Percentiles rank a stretch among this genome's conserved stretches.
Conservation (phyloP, 169 alveolate species). For the Plasmodium blacklocki region DNA sequence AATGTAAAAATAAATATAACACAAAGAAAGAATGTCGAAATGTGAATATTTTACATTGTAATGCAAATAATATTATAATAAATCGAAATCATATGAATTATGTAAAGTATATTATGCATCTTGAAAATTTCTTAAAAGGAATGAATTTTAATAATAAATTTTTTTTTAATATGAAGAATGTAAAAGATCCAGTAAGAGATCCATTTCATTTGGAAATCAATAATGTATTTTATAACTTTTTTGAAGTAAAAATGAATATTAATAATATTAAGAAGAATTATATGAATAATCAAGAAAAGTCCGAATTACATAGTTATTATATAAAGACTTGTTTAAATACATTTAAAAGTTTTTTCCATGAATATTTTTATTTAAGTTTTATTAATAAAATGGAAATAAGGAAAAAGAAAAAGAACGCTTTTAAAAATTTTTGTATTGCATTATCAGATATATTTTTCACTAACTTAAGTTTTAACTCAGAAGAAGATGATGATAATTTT, state of each 20-base stretch:
- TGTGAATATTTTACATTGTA: slow-evolving; percentile 9
- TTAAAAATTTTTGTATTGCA: slow-evolving; percentile 65
- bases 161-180: not conserved
- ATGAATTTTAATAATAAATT: slow-evolving; percentile 10
- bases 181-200: slow-evolving; percentile 1
- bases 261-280: slow-evolving; percentile 30
- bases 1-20: slow-evolving; percentile 21
- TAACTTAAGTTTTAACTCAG: slow-evolving; percentile 45
- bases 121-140: slow-evolving; percentile 8
- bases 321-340: slow-evolving; percentile 40
- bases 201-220: slow-evolving; percentile 46
- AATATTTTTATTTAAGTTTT: slow-evolving; percentile 56
- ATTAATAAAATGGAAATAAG: slow-evolving; percentile 33
- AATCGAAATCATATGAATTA: slow-evolving; percentile 26
- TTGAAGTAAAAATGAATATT: slow-evolving; percentile 32
- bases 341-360: slow-evolving; percentile 61
- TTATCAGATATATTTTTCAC: slow-evolving; percentile 52
- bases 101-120: slow-evolving; percentile 20
- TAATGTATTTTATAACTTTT: slow-evolving; percentile 30
- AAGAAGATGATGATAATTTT: slow-evolving; percentile 56
- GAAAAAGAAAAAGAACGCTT: slow-evolving; percentile 51
- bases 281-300: slow-evolving; percentile 46
- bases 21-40: slow-evolving; percentile 37
- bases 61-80: slow-evolving; percentile 19
- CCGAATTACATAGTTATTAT: slow-evolving; percentile 48